Percentiles rank a stretch among this genome's conserved stretches.
Conservation (phyloP, 805 yeast species). For the Danielia oregonensis region DNA sequence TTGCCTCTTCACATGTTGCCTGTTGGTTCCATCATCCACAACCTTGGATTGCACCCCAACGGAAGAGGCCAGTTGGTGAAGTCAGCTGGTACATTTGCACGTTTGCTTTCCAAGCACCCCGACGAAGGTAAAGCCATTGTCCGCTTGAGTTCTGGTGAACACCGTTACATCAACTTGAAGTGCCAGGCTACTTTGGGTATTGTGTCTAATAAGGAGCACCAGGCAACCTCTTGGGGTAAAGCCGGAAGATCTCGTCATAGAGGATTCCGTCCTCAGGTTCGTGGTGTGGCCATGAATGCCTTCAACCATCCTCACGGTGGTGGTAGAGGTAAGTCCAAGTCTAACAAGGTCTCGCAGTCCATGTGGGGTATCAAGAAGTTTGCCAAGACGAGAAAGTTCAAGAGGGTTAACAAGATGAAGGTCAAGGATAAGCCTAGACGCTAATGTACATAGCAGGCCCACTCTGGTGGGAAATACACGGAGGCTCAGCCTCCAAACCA, state of each 20-base stretch:
- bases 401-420: slow-evolving; percentile 76
- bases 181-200: slow-evolving; percentile 94
- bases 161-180: slow-evolving; percentile 78
- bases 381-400: slow-evolving; percentile 90
- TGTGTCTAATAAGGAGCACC: slow-evolving; percentile 90
- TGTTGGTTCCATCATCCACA: slow-evolving; percentile 87
- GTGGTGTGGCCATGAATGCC: slow-evolving; percentile 98
- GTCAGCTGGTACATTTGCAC: slow-evolving; percentile 92
- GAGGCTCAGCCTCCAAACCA: too few species aligned
- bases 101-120: slow-evolving; percentile 75
- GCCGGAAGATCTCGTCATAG: slow-evolving; percentile 93
- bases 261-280: slow-evolving; percentile 91
- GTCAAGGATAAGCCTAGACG: slow-evolving; percentile 86
- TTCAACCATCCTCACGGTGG: slow-evolving; percentile 99
- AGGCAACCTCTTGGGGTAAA: slow-evolving; percentile 85
- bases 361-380: slow-evolving; percentile 98
- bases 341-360: slow-evolving; percentile 88
- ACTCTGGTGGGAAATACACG: too few species aligned
- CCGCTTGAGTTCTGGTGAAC: slow-evolving; percentile 87
- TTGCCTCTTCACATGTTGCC: slow-evolving; percentile 90
- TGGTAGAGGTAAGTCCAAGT: slow-evolving; percentile 99
- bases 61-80: slow-evolving; percentile 87
- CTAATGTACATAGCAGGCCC: slow-evolving; percentile 5
- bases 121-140: slow-evolving; percentile 71
- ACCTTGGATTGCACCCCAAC: slow-evolving; percentile 67